Base-by-base conservation (phyloP, 78 protist species). In the Chrysochromulina parva region DNA sequence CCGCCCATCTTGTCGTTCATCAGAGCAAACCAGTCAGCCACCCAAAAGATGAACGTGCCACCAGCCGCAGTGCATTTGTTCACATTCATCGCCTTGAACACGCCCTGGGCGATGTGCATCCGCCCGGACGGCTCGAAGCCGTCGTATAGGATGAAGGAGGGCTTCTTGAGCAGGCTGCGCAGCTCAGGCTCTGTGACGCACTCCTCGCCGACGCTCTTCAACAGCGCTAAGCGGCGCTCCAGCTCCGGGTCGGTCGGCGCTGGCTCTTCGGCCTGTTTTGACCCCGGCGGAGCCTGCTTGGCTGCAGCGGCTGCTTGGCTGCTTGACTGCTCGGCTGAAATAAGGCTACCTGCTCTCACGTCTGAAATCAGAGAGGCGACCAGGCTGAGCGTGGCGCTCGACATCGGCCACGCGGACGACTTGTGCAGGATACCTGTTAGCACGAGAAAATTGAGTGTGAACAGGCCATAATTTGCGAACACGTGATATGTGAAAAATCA, bases 101-200 rank as follows among this genome's bases (percentile, higher is more conserved):
- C 88, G 66, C 99, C 99, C 93, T 98, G 99, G 0, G 99, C 99
- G 76, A 98, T 98, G 94, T 98, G 99, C 98, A 98, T 97, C 50
- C 99, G 94, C 6, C 99, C 99, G 2, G 97, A 95, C 71, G 99
- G 99, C 95, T 98, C 99, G 55, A 98, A 98, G 48, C 99, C 99
- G 84, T 98, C 99, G 94, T 98, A 98, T 24, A 94, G 90, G 50
- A 93, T 90, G 22, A 96, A 93, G 24, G 28, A 82, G 19, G 94
- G 96, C 94, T 97, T 98, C 88, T 95, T 95, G 58, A 98, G 84
- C 17, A 98, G 95, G 47, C 47, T 50, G 26, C 54, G 74, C 53
- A 98, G 96, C 89, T 97, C 99, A 0, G 73, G 93, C 54, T 92
- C 97, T 80, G 93, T 53, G 24, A 96, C 91, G 94, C 97, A 96